Evolutionary conservation across 1,284 basidiomycete species (phyloP), one percentile per base, ranked within the genome.

Genomic region (Ganoderma lingzhi): DNA sequence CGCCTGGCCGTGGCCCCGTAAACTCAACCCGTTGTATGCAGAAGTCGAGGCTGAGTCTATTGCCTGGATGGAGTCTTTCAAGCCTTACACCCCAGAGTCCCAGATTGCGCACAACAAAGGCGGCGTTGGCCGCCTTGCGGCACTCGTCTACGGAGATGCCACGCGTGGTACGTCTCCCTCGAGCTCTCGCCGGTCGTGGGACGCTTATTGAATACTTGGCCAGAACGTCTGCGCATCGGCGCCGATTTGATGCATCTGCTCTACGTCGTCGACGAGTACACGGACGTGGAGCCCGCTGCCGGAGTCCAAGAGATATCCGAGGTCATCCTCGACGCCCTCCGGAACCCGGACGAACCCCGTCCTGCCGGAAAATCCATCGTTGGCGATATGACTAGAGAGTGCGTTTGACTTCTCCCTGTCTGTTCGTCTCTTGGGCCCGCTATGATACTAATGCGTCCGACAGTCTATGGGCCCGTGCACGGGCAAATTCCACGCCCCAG

Each of bases 261-360:
- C 69, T 85, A 84, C 69, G 78, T 82, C 15, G 77, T 84, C 56
- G 84, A 85, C 69, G 83, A 85, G 67, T 81, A 82, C 68, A 80
- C 82, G 14, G 84, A 85, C 67, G 73, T 78, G 0, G 77, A 78
- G 39, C 66, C 74, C 35, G 75, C 74, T 2, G 64, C 75, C 2
- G 71, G 65, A 19, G 79, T 77, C 56, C 73, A 70, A 9, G 41
- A 72, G 32, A 71, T 78, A 64, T 23, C 53, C 10, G 6, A 17
- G 2, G 44, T 62, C 8, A 15, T 53, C 48, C 48, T 66, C 48
- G 65, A 66, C 28, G 65, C 65, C 0, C 44, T 62, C 17, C 48
- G 53, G 5, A 62, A 66, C 17, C 60, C 65, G 19, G 59, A 66
- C 65, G 56, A 55, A 32, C 45, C 65, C 15, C 65, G 65, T 42